Conservation (phyloP, 345 rosid species). For the Syzygium aqueum region DNA sequence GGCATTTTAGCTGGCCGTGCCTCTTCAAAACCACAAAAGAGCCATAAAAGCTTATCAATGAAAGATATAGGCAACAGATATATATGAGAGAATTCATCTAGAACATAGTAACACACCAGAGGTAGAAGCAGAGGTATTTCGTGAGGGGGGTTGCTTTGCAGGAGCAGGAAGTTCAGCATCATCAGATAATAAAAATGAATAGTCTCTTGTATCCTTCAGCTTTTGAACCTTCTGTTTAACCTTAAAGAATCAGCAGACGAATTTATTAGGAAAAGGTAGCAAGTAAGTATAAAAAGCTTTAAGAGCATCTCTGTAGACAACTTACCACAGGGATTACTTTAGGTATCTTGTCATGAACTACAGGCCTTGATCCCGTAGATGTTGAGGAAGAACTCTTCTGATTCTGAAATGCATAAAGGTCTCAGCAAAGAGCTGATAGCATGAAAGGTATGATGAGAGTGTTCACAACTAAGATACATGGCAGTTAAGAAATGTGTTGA, state of each 20-base stretch:
- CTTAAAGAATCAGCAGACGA: constrained; percentile 19
- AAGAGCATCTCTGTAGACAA: neutral
- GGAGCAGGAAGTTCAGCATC: constrained; percentile 64
- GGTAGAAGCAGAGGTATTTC: constrained; percentile 21
- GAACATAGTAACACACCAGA: constrained; percentile 44
- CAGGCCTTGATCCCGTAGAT: constrained; percentile 25
- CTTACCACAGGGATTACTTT: constrained; percentile 47
- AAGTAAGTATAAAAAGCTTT: neutral
- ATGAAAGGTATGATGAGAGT: neutral
- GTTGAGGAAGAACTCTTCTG: constrained; percentile 36
- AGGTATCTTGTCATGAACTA: constrained; percentile 13
- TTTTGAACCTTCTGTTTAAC: constrained; percentile 49
- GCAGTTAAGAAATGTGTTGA: neutral
- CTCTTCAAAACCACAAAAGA: constrained; percentile 77
- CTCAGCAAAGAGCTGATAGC: neutral
- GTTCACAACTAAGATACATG: neutral
- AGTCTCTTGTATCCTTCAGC: constrained; percentile 74
- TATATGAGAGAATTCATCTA: neutral
- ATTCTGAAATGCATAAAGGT: constrained; percentile 29
- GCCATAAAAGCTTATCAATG: constrained; percentile 47
- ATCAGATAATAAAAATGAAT: constrained; percentile 76
- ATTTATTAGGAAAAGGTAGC: neutral
- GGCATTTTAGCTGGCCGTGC: constrained; percentile 43
- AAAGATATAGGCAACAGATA: neutral
- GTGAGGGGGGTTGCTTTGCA: constrained; percentile 36